These are phyloP conservation scores for Lactarius akahatsu DNA, from an alignment of 768 basidiomycete genomes.

Conservation along the genomic window DNA sequence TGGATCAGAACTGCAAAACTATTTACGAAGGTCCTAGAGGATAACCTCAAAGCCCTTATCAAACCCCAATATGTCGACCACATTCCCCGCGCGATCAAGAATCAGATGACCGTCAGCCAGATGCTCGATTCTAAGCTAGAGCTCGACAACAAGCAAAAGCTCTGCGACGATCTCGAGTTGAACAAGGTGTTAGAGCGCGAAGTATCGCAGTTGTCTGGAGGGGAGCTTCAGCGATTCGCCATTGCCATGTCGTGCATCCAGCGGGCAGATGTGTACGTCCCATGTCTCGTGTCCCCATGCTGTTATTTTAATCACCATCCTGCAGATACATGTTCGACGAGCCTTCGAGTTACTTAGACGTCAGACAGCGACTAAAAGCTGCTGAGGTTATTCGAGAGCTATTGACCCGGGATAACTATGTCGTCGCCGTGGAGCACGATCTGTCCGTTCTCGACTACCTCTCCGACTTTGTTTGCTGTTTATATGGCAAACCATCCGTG, in stretches of 20 bases:
- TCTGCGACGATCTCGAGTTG: constrained; percentile 86
- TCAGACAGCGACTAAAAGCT: constrained; percentile 92
- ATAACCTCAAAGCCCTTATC: constrained; percentile 97
- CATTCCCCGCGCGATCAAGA: constrained; percentile 95
- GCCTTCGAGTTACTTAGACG: constrained; percentile 96
- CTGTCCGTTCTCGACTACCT: constrained; percentile 96
- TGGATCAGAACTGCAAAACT: constrained; percentile 98
- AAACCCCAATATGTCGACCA: constrained; percentile 99
- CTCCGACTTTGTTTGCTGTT: constrained; percentile 96
- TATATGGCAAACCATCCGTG: constrained; percentile 97
- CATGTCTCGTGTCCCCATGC: constrained; percentile 1
- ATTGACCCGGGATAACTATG: constrained; percentile 80
- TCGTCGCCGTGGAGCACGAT: constrained; percentile 99
- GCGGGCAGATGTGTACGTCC: constrained; percentile 85
- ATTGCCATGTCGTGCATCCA: constrained; percentile 98
- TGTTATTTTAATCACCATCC: constrained; percentile 7
- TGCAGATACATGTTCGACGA: constrained; percentile 93
- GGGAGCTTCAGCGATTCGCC: constrained; percentile 96
- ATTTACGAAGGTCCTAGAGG: constrained; percentile 99
- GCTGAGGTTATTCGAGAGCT: constrained; percentile 92
- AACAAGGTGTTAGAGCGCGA: constrained; percentile 85
- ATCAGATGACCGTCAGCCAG: constrained; percentile 74
- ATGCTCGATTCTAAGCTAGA: constrained; percentile 95
- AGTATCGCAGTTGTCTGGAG: constrained; percentile 84
- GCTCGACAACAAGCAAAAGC: constrained; percentile 80